These are phyloP conservation scores for Bothriochloa decipiens DNA, from an alignment of 176 grass and related monocot genomes.

Conservation along the genomic window DNA sequence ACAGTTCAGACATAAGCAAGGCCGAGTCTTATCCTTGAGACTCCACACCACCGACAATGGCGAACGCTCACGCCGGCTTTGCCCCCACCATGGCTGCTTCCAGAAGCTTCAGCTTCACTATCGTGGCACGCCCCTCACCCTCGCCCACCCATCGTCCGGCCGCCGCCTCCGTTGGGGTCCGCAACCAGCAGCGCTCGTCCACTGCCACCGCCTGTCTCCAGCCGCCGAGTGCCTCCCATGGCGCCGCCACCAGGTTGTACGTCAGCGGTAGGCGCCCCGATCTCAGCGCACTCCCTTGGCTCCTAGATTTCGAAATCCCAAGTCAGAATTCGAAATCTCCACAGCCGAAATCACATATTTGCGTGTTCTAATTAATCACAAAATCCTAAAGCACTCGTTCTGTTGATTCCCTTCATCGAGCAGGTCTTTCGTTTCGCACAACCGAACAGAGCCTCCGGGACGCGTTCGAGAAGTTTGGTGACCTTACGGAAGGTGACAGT, in stretches of 20 bases:
- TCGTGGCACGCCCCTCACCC: not conserved
- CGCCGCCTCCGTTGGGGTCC: not conserved
- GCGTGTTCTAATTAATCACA: conserved; percentile 25
- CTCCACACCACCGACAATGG: not conserved
- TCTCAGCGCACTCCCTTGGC: not conserved
- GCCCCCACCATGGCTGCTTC: conserved; percentile 1
- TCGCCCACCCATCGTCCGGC: not conserved
- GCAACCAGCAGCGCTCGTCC: not conserved
- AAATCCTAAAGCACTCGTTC: not conserved
- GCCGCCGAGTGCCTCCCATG: conserved; percentile 19
- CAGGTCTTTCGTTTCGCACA: conserved; percentile 76
- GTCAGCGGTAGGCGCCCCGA: conserved; percentile 56
- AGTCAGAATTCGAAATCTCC: not conserved
- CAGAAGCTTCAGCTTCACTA: not conserved
- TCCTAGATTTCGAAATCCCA: not conserved
- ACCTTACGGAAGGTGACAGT: conserved; percentile 62
- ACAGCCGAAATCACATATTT: too few relatives aligned
- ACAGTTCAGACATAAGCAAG: not conserved
- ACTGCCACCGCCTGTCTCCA: conserved; percentile 25
- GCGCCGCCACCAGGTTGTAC: conserved; percentile 55
- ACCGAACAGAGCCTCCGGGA: conserved; percentile 61
- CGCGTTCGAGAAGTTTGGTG: conserved; percentile 71
- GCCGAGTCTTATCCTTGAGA: not conserved
- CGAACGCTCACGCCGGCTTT: conserved; percentile 15
- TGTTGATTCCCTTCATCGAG: not conserved